phyloP scores from a whole-genome alignment of 2,329 filamentous ascomycete species.

The Xylogone sp. region DNA sequence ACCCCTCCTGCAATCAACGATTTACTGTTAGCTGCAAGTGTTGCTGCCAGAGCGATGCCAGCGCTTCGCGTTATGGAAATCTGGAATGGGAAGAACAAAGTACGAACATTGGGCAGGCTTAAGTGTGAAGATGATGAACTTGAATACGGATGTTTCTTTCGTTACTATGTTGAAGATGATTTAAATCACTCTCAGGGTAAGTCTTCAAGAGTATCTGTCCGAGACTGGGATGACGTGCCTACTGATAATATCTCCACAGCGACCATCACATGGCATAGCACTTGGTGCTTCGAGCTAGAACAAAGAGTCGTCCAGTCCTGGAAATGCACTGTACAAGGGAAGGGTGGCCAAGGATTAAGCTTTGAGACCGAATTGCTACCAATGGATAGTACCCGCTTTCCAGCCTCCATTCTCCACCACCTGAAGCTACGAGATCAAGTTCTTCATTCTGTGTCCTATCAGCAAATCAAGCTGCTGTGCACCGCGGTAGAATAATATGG shows the following conservation, averaged over 20 bases:
- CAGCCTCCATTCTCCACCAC: background rate
- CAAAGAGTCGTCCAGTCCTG: background rate
- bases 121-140: background rate
- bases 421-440: background rate
- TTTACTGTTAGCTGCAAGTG: constrained; percentile 14
- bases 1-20: background rate
- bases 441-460: background rate
- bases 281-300: background rate
- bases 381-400: background rate
- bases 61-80: constrained; percentile 19
- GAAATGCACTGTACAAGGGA: background rate
- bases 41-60: constrained; percentile 18
- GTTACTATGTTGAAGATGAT: background rate
- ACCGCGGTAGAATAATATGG: background rate
- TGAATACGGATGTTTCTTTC: background rate
- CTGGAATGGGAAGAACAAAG: constrained; percentile 16
- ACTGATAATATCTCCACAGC: background rate
- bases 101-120: background rate
- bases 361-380: background rate
- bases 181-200: background rate
- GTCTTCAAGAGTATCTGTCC: background rate
- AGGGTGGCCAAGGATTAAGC: background rate
- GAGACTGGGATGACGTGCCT: background rate
- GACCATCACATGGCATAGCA: background rate
- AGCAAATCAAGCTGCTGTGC: background rate